Evolutionary conservation across 192 early-diverging fungal species (phyloP).

Genomic region (Backusella sp.): DNA sequence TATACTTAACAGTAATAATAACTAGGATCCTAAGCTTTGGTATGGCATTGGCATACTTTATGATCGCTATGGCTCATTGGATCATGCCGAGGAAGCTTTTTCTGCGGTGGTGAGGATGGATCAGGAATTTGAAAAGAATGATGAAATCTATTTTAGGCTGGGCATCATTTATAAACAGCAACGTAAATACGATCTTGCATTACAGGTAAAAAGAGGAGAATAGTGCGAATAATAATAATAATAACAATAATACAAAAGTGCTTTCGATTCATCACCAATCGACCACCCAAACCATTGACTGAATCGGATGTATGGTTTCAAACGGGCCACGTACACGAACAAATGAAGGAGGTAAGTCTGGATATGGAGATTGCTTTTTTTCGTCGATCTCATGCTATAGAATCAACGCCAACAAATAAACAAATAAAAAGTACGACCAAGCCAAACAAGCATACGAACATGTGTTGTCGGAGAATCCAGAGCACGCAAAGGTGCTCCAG

Average conservation of each 20-base stretch:
- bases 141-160: constrained; percentile 96
- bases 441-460: constrained; percentile 94
- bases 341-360: constrained; percentile 75
- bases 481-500: constrained; percentile 94
- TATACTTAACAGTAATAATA: background rate
- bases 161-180: constrained; percentile 99
- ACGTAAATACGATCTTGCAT: constrained; percentile 69
- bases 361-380: background rate
- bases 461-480: constrained; percentile 86
- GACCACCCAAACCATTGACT: constrained; percentile 91
- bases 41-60: constrained; percentile 99
- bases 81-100: constrained; percentile 98
- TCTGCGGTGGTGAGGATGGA: constrained; percentile 93
- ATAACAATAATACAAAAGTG: constrained; percentile 49
- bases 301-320: constrained; percentile 99
- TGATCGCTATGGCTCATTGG: constrained; percentile 95
- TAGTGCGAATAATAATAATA: background rate
- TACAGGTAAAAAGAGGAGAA: constrained; percentile 47
- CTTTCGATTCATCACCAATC: constrained; percentile 85
- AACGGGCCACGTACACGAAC: constrained; percentile 96
- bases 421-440: constrained; percentile 39
- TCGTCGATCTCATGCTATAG: background rate
- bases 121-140: constrained; percentile 95
- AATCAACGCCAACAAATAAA: background rate
- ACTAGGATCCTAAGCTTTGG: constrained; percentile 96